Percentiles rank a stretch among this genome's conserved stretches.
Evolutionary conservation across 2,329 filamentous ascomycete species (phyloP).

Genomic region (Fusarium nygamai): DNA sequence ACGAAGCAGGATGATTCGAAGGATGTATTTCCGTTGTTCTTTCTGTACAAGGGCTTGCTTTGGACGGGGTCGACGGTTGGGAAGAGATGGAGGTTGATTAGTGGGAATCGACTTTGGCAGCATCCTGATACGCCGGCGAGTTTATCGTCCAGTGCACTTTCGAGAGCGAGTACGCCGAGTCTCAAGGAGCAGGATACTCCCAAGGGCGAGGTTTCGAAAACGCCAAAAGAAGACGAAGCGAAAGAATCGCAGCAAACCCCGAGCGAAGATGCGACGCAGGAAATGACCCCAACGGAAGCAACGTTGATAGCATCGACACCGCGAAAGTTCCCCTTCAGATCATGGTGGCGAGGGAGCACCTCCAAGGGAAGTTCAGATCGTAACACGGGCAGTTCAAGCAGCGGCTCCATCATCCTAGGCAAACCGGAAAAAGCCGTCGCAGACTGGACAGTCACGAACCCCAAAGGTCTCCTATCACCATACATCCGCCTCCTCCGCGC

Average conservation of each 20-base stretch:
- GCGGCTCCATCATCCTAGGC: conserved; percentile 43
- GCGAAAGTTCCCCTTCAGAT: not conserved
- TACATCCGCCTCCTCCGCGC: conserved; percentile 46
- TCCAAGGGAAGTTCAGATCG: conserved; percentile 43
- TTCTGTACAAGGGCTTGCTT: conserved; percentile 48
- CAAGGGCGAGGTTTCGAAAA: not conserved
- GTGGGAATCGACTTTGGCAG: conserved; percentile 52
- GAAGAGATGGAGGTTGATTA: conserved; percentile 54
- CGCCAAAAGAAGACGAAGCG: too few species aligned
- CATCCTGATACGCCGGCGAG: not conserved
- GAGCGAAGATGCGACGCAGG: too few species aligned
- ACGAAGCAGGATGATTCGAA: conserved; percentile 56
- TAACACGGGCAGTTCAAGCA: conserved; percentile 41
- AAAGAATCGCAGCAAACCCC: too few species aligned
- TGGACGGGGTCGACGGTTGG: conserved; percentile 53
- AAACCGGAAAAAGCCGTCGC: conserved; percentile 48
- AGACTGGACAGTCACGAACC: conserved; percentile 48
- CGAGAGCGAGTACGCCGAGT: not conserved
- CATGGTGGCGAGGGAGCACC: not conserved
- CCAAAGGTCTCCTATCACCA: conserved; percentile 44
- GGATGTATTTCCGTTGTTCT: conserved; percentile 56
- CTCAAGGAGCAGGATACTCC: not conserved
- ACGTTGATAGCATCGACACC: not conserved
- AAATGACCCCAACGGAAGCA: not conserved
- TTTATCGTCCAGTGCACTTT: conserved; percentile 1